Evolutionary conservation across 345 rosid species (phyloP).

Genomic region (Excoecaria cochinchinensis): DNA sequence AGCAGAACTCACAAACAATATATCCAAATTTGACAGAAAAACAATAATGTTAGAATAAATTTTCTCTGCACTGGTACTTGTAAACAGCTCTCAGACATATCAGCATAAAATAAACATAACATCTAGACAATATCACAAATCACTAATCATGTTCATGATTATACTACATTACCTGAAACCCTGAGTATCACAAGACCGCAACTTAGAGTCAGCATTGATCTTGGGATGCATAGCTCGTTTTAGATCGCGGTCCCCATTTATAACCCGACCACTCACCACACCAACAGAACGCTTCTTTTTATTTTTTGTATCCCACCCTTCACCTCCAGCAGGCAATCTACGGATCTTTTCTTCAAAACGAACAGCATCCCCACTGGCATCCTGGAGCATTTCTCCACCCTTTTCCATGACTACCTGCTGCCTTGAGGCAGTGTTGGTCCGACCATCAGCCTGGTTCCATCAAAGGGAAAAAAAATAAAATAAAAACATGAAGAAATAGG

Average conservation of each 20-base stretch:
- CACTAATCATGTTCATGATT: background rate
- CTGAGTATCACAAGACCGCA: slow-evolving; percentile 66
- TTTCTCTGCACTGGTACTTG: background rate
- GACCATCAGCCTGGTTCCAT: slow-evolving; percentile 52
- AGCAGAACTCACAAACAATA: background rate
- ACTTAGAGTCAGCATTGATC: slow-evolving; percentile 59
- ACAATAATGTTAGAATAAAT: background rate
- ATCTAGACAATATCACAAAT: background rate
- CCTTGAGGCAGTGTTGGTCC: slow-evolving; percentile 47
- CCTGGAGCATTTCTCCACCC: slow-evolving; percentile 60
- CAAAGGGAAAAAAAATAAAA: slow-evolving; percentile 6
- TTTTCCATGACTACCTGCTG: slow-evolving; percentile 56
- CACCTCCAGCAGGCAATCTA: slow-evolving; percentile 77
- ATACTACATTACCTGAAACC: slow-evolving; percentile 58
- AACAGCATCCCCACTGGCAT: slow-evolving; percentile 47
- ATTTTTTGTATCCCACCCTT: slow-evolving; percentile 91
- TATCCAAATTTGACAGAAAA: background rate
- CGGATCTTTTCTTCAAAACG: slow-evolving; percentile 76
- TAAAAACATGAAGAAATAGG: background rate
- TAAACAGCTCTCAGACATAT: background rate
- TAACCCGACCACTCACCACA: slow-evolving; percentile 59
- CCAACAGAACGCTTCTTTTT: slow-evolving; percentile 92
- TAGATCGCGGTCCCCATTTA: slow-evolving; percentile 56
- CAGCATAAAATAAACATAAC: background rate
- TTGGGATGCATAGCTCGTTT: slow-evolving; percentile 61